A percentile compares a stretch with the other conserved stretches of the same genome.
Evolutionary conservation across 495 filamentous ascomycete species (phyloP).

Genomic region (Penicillium cataractarum): DNA sequence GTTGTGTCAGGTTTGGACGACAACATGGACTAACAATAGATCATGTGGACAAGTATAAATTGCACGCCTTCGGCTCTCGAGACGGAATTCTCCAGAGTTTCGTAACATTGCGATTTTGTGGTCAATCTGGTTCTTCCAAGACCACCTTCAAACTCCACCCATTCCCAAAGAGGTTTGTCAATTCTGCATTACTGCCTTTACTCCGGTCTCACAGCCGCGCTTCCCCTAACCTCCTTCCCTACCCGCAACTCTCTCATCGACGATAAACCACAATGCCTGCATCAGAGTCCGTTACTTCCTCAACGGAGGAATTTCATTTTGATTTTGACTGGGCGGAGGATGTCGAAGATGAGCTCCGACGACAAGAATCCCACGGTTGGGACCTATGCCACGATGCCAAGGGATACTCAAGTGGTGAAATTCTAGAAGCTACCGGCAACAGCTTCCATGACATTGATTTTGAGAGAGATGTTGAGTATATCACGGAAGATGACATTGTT

Average conservation of each 20-base stretch:
- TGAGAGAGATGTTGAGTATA: neutral
- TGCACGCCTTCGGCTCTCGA: neutral
- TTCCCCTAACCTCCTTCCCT: neutral
- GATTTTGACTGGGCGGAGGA: slow-evolving; percentile 11
- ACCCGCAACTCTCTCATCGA: neutral
- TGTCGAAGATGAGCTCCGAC: neutral
- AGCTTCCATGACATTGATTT: neutral
- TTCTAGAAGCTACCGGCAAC: neutral
- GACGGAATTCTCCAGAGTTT: neutral
- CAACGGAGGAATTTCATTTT: slow-evolving; percentile 40
- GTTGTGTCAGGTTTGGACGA: neutral
- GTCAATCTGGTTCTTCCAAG: too few species aligned
- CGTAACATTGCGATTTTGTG: too few species aligned
- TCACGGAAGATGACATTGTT: neutral
- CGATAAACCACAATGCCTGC: neutral
- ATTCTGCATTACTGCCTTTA: too few species aligned
- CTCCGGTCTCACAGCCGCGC: neutral
- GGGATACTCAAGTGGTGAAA: neutral
- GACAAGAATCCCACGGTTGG: neutral
- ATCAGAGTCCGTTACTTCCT: neutral
- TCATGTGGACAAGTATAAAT: neutral
- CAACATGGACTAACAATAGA: neutral
- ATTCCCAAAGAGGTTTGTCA: neutral
- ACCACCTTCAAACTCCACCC: neutral
- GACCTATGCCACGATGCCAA: neutral